Evolutionary conservation across 140 eudicot species (phyloP), one percentile per base, ranked within the genome.

Genomic region (Bidens hawaiensis): DNA sequence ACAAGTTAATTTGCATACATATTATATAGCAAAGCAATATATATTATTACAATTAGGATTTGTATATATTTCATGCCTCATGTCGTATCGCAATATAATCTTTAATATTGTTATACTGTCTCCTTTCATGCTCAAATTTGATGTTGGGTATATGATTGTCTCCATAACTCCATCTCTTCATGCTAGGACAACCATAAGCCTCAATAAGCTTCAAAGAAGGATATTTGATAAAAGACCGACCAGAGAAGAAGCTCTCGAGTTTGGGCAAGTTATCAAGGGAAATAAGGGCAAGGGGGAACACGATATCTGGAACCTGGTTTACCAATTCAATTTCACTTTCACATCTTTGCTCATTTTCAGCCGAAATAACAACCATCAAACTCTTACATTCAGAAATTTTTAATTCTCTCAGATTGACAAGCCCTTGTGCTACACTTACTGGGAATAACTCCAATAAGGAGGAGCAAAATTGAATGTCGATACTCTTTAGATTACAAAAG

Each of bases 131-230:
- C 22, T 38, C 15, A 25, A 40, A 23, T 6, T n/a, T 16, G 36
- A 62, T n/a, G 1, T 62, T 42, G 53, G 67, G 67, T 42, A 23
- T 62, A 23, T 41, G 15, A 40, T 34, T 56, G 12, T 31, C 36
- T 9, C 71, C 71, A n/a, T 19, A 19, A 30, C 61, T 43, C 71
- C 71, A 65, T 33, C 4, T 65, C 10, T 51, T 21, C 71, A 65
- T 65, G 21, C 36, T 41, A 41, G 3, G 15, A 24, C 67, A 61
- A 6, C 3, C n/a, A 0, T 1, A 0, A 5, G 47, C 5, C 1
- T 15, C 0, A 5, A 64, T 11, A 10, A 2, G 1, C 40, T 25
- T 8, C 25, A 64, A 64, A 46, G 45, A 45, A 30, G 70, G 61
- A 22, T 65, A 65, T 31, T 33, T 65, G 34, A 50, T 50, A 16